Conservation (phyloP, 2,329 filamentous ascomycete species). For the Ophiocordyceps camponoti-saundersi region DNA sequence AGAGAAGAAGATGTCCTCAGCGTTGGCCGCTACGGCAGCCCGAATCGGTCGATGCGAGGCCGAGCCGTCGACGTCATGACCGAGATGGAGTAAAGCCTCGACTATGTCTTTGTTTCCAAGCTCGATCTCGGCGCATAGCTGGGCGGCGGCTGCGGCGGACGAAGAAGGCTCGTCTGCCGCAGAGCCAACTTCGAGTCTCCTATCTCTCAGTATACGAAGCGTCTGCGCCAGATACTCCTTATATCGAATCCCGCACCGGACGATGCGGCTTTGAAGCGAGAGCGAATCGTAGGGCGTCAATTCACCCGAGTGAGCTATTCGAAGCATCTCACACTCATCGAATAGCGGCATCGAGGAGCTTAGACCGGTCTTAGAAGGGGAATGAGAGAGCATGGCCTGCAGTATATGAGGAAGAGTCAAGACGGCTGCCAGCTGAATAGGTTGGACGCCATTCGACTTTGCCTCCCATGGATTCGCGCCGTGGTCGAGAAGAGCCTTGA, state of each 20-base stretch:
- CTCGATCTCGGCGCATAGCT: not conserved
- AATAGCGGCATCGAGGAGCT: not conserved
- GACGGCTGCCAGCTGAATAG: not conserved
- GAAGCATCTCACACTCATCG: not conserved
- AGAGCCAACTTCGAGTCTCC: not conserved
- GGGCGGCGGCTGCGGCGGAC: not conserved
- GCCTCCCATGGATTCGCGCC: not conserved
- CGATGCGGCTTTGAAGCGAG: not conserved
- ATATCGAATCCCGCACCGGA: not conserved
- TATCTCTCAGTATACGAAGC: not conserved
- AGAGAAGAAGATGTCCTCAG: not conserved
- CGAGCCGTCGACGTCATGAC: not conserved
- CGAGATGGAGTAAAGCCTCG: not conserved
- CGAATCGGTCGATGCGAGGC: not conserved
- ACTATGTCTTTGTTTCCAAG: not conserved
- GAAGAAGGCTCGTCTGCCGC: not conserved
- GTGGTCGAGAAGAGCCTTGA: not conserved
- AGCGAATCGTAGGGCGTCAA: not conserved
- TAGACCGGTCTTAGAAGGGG: not conserved
- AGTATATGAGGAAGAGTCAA: not conserved
- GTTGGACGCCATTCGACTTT: not conserved
- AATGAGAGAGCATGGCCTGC: not conserved
- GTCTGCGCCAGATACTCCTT: not conserved
- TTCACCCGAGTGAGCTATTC: not conserved
- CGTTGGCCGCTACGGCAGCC: not conserved